Percentiles rank a stretch among this genome's conserved stretches.
Evolutionary conservation across 495 filamentous ascomycete genomes (phyloP).

Genomic region (Penicillium coffeae): DNA sequence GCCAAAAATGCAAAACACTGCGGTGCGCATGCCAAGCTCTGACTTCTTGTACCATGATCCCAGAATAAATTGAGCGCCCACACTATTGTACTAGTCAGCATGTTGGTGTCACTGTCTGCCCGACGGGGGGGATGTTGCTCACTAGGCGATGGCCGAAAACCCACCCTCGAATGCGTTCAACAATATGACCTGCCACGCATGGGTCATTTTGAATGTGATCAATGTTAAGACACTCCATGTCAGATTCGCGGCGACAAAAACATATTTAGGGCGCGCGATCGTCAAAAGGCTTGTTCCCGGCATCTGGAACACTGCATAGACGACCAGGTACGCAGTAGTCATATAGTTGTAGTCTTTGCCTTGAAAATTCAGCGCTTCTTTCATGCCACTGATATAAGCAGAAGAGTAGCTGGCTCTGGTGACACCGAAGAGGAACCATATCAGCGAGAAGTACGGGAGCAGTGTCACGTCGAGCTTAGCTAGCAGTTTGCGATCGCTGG

Average conservation of each 20-base stretch:
- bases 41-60: slow-evolving; percentile 29
- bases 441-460: slow-evolving; percentile 33
- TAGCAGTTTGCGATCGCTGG: slow-evolving; percentile 26
- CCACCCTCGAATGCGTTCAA: slow-evolving; percentile 34
- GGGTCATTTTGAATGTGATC: slow-evolving; percentile 31
- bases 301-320: slow-evolving; percentile 38
- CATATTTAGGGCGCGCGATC: slow-evolving; percentile 29
- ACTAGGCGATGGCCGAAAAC: slow-evolving; percentile 36
- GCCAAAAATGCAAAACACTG: slow-evolving; percentile 29
- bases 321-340: slow-evolving; percentile 34
- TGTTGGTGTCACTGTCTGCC: neutral
- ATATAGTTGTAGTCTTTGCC: slow-evolving; percentile 39
- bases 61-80: slow-evolving; percentile 28
- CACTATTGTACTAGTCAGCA: slow-evolving; percentile 12
- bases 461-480: slow-evolving; percentile 29
- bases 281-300: slow-evolving; percentile 32
- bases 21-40: slow-evolving; percentile 26
- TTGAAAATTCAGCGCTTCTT: slow-evolving; percentile 30
- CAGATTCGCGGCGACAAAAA: slow-evolving; percentile 32
- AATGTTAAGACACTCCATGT: slow-evolving; percentile 32
- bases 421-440: slow-evolving; percentile 36
- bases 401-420: slow-evolving; percentile 36
- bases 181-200: slow-evolving; percentile 32
- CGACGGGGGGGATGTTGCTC: slow-evolving; percentile 1
- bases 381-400: slow-evolving; percentile 39